These are phyloP conservation scores for Arctium minus DNA, from an alignment of 129 eudicot species.

Conservation along the genomic window DNA sequence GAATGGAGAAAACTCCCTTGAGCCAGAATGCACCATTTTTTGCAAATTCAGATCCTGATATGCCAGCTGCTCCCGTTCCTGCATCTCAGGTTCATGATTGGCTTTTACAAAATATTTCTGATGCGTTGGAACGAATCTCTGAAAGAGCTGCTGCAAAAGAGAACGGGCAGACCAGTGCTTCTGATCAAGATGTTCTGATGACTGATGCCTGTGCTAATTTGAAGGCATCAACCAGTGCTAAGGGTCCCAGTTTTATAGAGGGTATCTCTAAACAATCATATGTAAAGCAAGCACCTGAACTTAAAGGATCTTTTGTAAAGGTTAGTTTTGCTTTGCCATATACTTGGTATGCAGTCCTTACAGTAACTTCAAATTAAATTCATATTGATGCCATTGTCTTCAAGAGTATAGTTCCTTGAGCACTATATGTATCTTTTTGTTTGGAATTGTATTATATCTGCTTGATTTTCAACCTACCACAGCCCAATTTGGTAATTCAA, in stretches of 20 bases:
- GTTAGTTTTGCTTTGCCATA: slow-evolving; percentile 28
- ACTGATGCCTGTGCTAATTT: slow-evolving; percentile 58
- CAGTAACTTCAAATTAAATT: not conserved
- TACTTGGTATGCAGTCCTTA: not conserved
- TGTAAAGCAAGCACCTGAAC: slow-evolving; percentile 83
- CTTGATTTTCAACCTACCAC: not conserved
- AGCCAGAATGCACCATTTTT: slow-evolving; percentile 92
- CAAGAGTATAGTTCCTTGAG: not conserved
- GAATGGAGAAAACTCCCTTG: slow-evolving; percentile 66
- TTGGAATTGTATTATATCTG: not conserved
- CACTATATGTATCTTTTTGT: not conserved
- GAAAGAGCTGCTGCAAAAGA: slow-evolving; percentile 80
- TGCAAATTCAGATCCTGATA: slow-evolving; percentile 98
- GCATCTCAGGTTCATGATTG: slow-evolving; percentile 89
- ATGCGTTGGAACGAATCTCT: slow-evolving; percentile 67
- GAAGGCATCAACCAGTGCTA: slow-evolving; percentile 56
- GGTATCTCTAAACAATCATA: slow-evolving; percentile 88
- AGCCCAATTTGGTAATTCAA: not conserved
- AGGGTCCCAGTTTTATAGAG: slow-evolving; percentile 85
- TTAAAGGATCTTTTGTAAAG: slow-evolving; percentile 84
- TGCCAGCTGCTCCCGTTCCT: slow-evolving; percentile 97
- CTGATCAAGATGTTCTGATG: slow-evolving; percentile 91
- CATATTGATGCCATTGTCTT: not conserved
- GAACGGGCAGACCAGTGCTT: slow-evolving; percentile 67
- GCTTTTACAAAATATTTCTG: slow-evolving; percentile 72